Base-by-base conservation (phyloP, 2,329 filamentous ascomycete genomes). In the Clonostachys rhizophaga region DNA sequence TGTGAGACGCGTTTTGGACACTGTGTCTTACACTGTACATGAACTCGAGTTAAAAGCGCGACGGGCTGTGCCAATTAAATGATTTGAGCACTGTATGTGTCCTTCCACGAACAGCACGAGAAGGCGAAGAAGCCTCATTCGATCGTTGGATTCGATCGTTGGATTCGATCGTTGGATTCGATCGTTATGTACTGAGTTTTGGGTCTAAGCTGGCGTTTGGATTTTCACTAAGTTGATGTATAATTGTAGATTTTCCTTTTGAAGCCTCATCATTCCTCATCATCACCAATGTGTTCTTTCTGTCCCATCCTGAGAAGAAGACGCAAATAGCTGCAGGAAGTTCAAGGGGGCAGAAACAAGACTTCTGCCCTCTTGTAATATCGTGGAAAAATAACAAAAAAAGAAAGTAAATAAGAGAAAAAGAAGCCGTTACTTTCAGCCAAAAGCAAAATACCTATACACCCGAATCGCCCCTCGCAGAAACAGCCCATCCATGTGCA, bases 361-460 rank as follows among this genome's bases (percentile, higher is more conserved):
- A 42, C 18, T 42, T 40, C 33, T 10, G 40, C 40, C 6, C 40
- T 42, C 33, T 18, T 42, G 13, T 42, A 18, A 30, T 46, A 45
- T 40, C 14, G 24, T 40, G 45, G 34, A 40, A 56, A 53, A 45
- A 48, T 49, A 51, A 50, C 45, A 51, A 52, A 47, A 39, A 49
- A 50, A 14, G 45, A 53, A 49, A 49, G 20, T 46, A 44, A 49
- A 46, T 46, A 39, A 49, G 37, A 50, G 50, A 52, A 35, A 49
- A 40, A 47, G 47, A 44, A 54, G 47, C 42, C 46, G 40, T 24
- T 42, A 42, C 40, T 42, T 42, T 17, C 24, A 30, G 24, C 24
- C 24, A 30, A 30, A 30, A 30, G 24, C 24, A 30, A 30, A 30
- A 30, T 30, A 30, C 24, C 24, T 30, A 30, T 30, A 30, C 24